Base-by-base conservation (phyloP, 495 filamentous ascomycete genomes). In the Annulohypoxylon bovei region DNA sequence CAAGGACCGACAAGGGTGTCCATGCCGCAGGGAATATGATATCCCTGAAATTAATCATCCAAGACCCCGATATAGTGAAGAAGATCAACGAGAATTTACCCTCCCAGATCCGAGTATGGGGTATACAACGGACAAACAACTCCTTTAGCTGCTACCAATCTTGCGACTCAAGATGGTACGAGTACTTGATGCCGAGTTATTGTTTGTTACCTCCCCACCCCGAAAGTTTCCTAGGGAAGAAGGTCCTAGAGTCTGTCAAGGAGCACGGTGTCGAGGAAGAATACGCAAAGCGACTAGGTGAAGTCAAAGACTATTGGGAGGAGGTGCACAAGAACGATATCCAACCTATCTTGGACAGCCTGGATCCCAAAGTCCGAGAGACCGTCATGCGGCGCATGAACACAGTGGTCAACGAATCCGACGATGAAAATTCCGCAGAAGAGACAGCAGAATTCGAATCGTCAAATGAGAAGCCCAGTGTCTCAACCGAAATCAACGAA, bases 11-110 rank as follows among this genome's bases (percentile, higher is more conserved):
- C 80, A 98, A 98, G 83, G 96, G 96, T 59, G 95, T 99, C 2
- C 96, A 98, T 77, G 95, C 95, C 1, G 96, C 95, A 1, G 95
- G 96, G 8, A 99, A 99, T 78, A 89, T 98, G 53, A 91, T 99
- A 35, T 97, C 93, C 4, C 82, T 99, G 63, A 99, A 99, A 80
- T 84, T 99, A 61, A 98, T 99, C 72, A 88, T 97, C 37, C 94
- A 98, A 77, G 96, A 98, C 68, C 82, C 87, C 2, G 89, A 96
- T 68, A 87, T 97, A 52, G 89, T 98, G 25, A 79, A 92, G 52
- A 97, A 92, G 79, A 97, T 99, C 84, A 99, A 99, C 77, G 84
- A 88, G 23, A 78, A 92, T 50, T 86, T 99, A 25, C 90, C 90
- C 20, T 83, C 90, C 1, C 95, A 98, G 78, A 98, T 99, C 60